Evolutionary conservation across 2,329 filamentous ascomycete species (phyloP), one percentile per base, ranked within the genome.

Genomic region (Helminthosporium solani): DNA sequence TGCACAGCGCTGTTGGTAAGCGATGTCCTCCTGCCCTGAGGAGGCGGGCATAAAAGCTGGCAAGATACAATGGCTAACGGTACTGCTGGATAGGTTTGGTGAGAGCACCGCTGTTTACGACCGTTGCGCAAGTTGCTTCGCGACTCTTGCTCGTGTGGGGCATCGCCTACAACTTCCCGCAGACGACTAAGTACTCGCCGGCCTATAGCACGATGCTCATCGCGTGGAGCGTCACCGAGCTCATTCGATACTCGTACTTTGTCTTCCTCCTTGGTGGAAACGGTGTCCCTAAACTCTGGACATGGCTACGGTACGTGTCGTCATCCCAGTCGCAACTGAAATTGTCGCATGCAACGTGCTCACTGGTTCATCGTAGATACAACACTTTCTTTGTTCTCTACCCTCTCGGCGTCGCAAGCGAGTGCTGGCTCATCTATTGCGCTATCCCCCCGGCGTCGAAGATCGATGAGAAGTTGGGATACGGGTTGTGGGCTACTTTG

Each of bases 331-430:
- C 6, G 7, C 20, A 23, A 28, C n/a, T 36, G 4, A 30, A 28
- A n/a, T 36, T 30, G 14, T 14, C 16, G 7, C 25, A 31, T 8
- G 3, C 7, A 33, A 18, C 12, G 19, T 31, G 20, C 8, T 11
- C 16, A 23, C 28, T 33, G 28, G 33, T 16, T 30, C n/a, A 27
- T 4, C 7, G 18, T 21, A 76, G 75, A 46, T 84, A 96, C 73
- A 96, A 95, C 70, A 90, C 88, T 7, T 99, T 99, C 73, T 90
- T 89, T 61, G 75, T 96, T 30, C 81, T 99, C 18, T 99, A 99
- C 73, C 94, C 94, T 1, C 69, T 97, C 49, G 94, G 94, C 33
- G 96, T 97, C 64, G 78, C 81, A 33, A 94, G 88, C 73, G 94
- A 99, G 78, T 88, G 87, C 62, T 83, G 80, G 71, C 79, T 96